phyloP scores from a whole-genome alignment of 768 basidiomycete genomes.

The Podaxis sp. region DNA sequence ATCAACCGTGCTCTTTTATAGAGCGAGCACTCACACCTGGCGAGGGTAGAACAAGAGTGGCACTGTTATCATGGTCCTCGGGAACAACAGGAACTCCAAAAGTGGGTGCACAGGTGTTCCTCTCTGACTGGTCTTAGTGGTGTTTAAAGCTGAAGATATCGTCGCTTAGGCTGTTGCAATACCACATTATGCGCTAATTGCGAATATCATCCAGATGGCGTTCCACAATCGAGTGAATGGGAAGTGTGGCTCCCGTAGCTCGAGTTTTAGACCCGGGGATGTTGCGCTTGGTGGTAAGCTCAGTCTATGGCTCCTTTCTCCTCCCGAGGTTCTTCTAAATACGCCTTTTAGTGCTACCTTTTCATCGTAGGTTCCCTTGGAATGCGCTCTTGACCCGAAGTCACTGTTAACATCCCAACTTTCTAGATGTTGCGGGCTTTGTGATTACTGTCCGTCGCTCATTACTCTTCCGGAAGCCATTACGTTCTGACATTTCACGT shows the following conservation, averaged over 20 bases:
- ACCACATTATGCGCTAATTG: slow-evolving; percentile 54
- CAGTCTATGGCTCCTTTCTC: neutral
- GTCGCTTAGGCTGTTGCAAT: slow-evolving; percentile 46
- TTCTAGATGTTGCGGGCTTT: slow-evolving; percentile 42
- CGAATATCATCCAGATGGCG: slow-evolving; percentile 54
- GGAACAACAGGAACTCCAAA: slow-evolving; percentile 71
- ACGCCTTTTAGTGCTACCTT: slow-evolving; percentile 29
- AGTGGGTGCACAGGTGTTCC: slow-evolving; percentile 28
- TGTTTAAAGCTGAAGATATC: neutral
- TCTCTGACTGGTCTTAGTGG: neutral
- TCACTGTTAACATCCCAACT: neutral
- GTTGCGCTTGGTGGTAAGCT: slow-evolving; percentile 38
- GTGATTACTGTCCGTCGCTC: slow-evolving; percentile 45
- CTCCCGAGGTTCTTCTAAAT: slow-evolving; percentile 11
- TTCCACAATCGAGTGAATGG: slow-evolving; percentile 34
- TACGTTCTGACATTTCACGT: slow-evolving; percentile 15
- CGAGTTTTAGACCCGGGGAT: slow-evolving; percentile 49
- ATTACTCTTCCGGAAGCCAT: neutral
- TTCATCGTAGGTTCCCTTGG: slow-evolving; percentile 42
- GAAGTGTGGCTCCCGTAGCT: slow-evolving; percentile 26
- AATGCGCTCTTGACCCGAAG: neutral
- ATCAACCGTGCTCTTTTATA: slow-evolving; percentile 29
- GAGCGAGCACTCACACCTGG: slow-evolving; percentile 46
- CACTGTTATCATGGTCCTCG: slow-evolving; percentile 64
- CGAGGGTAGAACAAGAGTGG: slow-evolving; percentile 60